phyloP scores from a whole-genome alignment of 768 basidiomycete species.

The Leucocoprinus leucothites region DNA sequence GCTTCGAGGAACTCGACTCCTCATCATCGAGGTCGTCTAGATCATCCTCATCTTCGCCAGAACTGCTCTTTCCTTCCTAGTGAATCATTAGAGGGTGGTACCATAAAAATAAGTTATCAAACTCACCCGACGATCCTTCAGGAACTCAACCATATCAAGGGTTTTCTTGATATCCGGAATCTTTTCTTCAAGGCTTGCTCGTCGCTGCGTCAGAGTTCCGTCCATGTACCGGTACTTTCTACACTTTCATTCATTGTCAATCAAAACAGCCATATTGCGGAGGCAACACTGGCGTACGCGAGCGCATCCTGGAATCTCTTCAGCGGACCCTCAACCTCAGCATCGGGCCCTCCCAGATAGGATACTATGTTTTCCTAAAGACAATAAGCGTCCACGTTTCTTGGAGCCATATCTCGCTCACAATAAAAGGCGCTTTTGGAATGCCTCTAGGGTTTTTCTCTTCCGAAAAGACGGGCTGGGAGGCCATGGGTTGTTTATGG shows the following conservation, averaged over 20 bases:
- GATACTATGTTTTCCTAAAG: conserved; percentile 80
- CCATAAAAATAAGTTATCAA: neutral
- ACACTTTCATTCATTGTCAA: conserved; percentile 34
- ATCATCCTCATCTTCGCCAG: conserved; percentile 27
- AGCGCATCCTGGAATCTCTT: conserved; percentile 88
- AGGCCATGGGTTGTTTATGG: conserved; percentile 24
- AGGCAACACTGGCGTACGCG: conserved; percentile 59
- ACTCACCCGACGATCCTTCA: conserved; percentile 69
- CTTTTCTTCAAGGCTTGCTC: conserved; percentile 83
- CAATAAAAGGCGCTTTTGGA: conserved; percentile 93
- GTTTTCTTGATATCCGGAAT: conserved; percentile 96
- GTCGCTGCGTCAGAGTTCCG: conserved; percentile 72
- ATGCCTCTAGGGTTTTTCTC: conserved; percentile 88
- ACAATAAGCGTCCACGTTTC: neutral
- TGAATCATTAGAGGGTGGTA: conserved; percentile 1
- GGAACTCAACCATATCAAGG: conserved; percentile 80
- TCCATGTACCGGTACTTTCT: conserved; percentile 99
- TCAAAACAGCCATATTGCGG: conserved; percentile 15
- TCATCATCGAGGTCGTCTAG: conserved; percentile 55
- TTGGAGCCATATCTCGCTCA: conserved; percentile 32
- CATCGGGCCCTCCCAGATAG: conserved; percentile 77
- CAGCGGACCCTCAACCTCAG: conserved; percentile 73
- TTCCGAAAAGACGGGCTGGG: conserved; percentile 31
- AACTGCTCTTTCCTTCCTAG: conserved; percentile 60
- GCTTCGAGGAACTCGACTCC: conserved; percentile 47